Conservation (phyloP, 78 protist genomes). For the Pigoraptor vietnamica region DNA sequence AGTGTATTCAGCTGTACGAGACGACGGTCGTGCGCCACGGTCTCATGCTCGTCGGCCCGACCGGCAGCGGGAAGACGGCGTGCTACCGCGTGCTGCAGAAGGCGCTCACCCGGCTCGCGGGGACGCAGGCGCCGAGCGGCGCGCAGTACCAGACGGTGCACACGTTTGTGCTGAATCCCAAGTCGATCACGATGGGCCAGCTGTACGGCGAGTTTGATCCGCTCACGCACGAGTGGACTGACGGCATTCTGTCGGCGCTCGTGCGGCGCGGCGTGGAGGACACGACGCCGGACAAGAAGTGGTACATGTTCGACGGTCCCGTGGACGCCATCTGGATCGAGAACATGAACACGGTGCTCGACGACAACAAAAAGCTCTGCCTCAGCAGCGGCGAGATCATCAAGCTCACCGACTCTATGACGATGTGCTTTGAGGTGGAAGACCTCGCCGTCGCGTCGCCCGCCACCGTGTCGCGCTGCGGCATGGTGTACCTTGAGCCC, state of each 20-base stretch:
- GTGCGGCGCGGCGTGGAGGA: constrained; percentile 23
- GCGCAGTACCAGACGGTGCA: neutral
- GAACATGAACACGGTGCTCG: constrained; percentile 91
- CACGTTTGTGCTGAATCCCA: constrained; percentile 65
- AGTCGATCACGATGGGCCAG: constrained; percentile 73
- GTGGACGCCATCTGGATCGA: constrained; percentile 96
- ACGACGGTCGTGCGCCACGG: constrained; percentile 78
- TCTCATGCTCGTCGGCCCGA: constrained; percentile 86
- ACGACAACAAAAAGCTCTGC: constrained; percentile 93
- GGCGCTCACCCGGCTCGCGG: constrained; percentile 42
- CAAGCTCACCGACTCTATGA: constrained; percentile 55
- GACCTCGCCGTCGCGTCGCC: constrained; percentile 88
- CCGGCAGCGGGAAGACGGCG: constrained; percentile 82
- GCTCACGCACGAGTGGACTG: constrained; percentile 84
- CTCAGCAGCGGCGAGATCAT: constrained; percentile 84
- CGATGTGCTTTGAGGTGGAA: constrained; percentile 82
- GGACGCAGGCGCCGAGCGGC: neutral
- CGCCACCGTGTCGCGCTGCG: constrained; percentile 83
- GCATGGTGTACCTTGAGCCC: constrained; percentile 83
- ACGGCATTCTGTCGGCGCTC: constrained; percentile 74
- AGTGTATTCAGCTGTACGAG: constrained; percentile 72
- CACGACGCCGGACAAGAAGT: constrained; percentile 27
- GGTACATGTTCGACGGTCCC: constrained; percentile 84
- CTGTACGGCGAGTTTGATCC: constrained; percentile 79
- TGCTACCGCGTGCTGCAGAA: constrained; percentile 31